Conservation (phyloP, 768 basidiomycete genomes). For the Suillus subluteus region DNA sequence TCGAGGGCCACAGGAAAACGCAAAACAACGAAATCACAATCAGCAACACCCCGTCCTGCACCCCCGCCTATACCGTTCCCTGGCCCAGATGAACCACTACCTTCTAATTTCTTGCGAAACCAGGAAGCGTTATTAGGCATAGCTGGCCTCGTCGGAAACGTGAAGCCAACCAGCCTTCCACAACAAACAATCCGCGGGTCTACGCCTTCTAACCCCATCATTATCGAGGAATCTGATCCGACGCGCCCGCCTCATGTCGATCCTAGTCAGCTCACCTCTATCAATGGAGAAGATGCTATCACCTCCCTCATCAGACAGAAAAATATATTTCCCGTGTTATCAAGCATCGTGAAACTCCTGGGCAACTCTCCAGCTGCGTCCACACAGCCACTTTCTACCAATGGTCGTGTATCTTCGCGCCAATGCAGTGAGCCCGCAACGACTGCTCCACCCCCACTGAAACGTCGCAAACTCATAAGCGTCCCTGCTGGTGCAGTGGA, state of each 20-base stretch:
- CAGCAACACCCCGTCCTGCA: constrained; percentile 48
- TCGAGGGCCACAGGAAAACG: constrained; percentile 32
- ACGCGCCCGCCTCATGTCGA: constrained; percentile 39
- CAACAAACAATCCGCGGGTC: constrained; percentile 49
- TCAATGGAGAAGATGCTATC: too few relatives aligned
- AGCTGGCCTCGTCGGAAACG: constrained; percentile 69
- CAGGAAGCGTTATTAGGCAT: constrained; percentile 73
- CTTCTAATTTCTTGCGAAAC: constrained; percentile 72
- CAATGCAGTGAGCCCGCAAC: background rate
- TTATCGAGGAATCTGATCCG: constrained; percentile 61
- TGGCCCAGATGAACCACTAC: constrained; percentile 60
- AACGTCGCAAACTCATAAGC: constrained; percentile 63
- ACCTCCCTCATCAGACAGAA: constrained; percentile 59
- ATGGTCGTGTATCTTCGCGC: constrained; percentile 4
- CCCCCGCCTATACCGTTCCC: constrained; percentile 65
- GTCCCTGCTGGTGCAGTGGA: constrained; percentile 82
- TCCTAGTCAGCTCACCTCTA: constrained; percentile 39
- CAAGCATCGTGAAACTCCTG: constrained; percentile 62
- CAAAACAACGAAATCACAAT: constrained; percentile 39
- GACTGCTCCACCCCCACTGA: constrained; percentile 36
- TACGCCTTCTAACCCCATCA: constrained; percentile 66
- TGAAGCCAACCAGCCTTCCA: constrained; percentile 60
- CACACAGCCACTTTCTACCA: constrained; percentile 12
- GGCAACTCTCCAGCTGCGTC: constrained; percentile 35
- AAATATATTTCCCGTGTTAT: constrained; percentile 67